Conservation (phyloP, 2,329 filamentous ascomycete genomes). For the Scedosporium apiospermum region DNA sequence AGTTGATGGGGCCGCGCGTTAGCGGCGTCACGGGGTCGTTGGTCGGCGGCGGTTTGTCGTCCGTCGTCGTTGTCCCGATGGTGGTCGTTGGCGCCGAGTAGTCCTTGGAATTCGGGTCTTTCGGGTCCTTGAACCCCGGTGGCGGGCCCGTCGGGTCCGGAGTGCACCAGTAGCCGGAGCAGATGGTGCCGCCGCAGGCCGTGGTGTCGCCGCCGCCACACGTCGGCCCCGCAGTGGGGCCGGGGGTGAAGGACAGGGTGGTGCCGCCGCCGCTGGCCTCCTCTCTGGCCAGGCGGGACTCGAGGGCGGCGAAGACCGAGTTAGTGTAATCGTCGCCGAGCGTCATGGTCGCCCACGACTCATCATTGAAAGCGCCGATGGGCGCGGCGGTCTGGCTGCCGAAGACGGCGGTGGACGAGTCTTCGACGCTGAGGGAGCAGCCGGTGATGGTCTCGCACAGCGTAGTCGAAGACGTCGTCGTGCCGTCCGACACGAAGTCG, state of each 20-base stretch:
- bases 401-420: background rate
- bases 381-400: slow-evolving; percentile 9
- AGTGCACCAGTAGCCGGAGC: slow-evolving; percentile 14
- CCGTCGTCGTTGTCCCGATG: too few relatives aligned
- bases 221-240: slow-evolving; percentile 8
- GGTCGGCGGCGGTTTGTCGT: too few relatives aligned
- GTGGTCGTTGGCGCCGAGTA: too few relatives aligned
- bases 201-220: slow-evolving; percentile 7
- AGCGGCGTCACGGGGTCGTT: slow-evolving; percentile 4
- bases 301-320: slow-evolving; percentile 3
- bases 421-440: too few relatives aligned
- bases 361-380: slow-evolving; percentile 5
- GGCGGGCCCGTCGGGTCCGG: slow-evolving; percentile 11
- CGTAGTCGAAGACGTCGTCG: too few relatives aligned
- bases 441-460: too few relatives aligned
- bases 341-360: slow-evolving; percentile 1
- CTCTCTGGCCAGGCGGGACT: too few relatives aligned
- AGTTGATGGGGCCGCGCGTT: slow-evolving; percentile 6
- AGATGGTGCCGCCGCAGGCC: slow-evolving; percentile 14
- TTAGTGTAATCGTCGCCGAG: slow-evolving; percentile 6
- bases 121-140: too few relatives aligned
- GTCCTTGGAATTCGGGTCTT: too few relatives aligned
- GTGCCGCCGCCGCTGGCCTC: too few relatives aligned
- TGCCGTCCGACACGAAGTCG: too few relatives aligned
- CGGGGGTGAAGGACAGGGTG: too few relatives aligned